Conservation (phyloP, 305 asterid species). For the Fraxinus latifolia region DNA sequence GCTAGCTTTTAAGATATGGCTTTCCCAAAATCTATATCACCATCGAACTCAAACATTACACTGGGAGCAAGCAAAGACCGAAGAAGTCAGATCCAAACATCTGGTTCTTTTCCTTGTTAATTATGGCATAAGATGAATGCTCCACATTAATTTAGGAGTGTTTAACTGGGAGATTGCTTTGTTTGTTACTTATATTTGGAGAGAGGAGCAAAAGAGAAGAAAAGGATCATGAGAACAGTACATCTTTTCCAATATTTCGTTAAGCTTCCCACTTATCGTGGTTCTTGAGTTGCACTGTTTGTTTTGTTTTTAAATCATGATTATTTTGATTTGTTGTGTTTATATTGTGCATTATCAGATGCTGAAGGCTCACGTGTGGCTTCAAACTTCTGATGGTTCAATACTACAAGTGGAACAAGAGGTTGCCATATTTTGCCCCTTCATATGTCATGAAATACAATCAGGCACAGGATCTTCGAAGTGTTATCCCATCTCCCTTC, state of each 20-base stretch:
- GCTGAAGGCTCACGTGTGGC: conserved; percentile 55
- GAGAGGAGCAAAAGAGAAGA: background rate
- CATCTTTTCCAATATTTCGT: background rate
- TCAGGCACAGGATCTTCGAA: conserved; percentile 82
- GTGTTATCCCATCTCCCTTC: conserved; percentile 75
- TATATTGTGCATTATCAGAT: background rate
- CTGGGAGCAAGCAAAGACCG: background rate
- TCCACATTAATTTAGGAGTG: background rate
- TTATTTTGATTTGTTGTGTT: background rate
- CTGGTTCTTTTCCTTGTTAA: background rate
- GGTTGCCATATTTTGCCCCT: conserved; percentile 83
- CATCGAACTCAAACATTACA: background rate
- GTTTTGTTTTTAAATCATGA: background rate
- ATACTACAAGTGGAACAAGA: conserved; percentile 87
- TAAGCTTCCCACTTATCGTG: background rate
- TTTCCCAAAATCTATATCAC: background rate
- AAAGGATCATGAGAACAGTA: background rate
- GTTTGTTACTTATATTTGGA: background rate
- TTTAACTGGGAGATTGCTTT: background rate
- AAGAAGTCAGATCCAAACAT: background rate
- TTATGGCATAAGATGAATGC: background rate
- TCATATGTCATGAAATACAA: conserved; percentile 77
- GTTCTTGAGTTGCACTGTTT: background rate
- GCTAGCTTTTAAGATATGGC: background rate
- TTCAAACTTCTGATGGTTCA: conserved; percentile 82